A percentile compares a stretch with the other conserved stretches of the same genome.
phyloP scores from a whole-genome alignment of 371 early-diverging fungal species.

The Sanchytrium tribonematis region DNA sequence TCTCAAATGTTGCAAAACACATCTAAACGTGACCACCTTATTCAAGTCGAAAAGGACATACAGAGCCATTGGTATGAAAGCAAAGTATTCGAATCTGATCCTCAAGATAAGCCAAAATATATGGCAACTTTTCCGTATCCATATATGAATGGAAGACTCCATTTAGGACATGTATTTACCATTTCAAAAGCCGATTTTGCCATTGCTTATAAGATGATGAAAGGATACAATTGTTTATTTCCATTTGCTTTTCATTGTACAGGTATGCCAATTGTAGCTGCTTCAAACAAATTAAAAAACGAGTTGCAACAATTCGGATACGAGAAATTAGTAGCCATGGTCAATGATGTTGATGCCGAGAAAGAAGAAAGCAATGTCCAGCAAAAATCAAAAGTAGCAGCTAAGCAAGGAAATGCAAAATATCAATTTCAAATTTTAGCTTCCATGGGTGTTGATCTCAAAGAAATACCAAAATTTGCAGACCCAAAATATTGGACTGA shows the following conservation, averaged over 20 bases:
- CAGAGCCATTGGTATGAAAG: constrained; percentile 51
- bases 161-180: constrained; percentile 95
- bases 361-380: neutral
- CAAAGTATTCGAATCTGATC: constrained; percentile 52
- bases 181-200: constrained; percentile 93
- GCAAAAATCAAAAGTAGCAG: constrained; percentile 40
- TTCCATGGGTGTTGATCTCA: constrained; percentile 55
- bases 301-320: constrained; percentile 81
- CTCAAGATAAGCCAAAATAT: constrained; percentile 60
- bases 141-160: constrained; percentile 97
- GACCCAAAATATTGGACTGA: constrained; percentile 85
- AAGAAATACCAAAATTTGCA: constrained; percentile 78
- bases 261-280: constrained; percentile 99
- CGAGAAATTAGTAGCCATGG: constrained; percentile 18
- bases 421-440: constrained; percentile 92
- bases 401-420: constrained; percentile 52
- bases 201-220: constrained; percentile 66
- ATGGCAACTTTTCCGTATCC: constrained; percentile 96
- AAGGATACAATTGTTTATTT: constrained; percentile 81
- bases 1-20: neutral
- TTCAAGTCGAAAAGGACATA: constrained; percentile 38
- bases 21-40: constrained; percentile 28
- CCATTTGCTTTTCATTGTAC: constrained; percentile 99
- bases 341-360: neutral
- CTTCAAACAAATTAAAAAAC: constrained; percentile 84